Conservation (phyloP, 768 basidiomycete species). For the Tricholoma bakamatsutake region DNA sequence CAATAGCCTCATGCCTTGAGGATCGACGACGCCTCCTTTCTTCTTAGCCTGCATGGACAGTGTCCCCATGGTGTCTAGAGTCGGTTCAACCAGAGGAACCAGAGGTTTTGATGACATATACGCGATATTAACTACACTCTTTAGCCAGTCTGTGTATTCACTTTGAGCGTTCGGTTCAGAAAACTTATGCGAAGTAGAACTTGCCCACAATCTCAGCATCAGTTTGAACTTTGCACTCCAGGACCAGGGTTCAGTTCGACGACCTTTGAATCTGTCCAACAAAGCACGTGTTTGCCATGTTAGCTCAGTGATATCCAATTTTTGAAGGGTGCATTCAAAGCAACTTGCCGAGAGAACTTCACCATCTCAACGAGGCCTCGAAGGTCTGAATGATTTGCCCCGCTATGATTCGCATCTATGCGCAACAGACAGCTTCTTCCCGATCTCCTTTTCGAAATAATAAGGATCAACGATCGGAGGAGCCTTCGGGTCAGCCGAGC, state of each 20-base stretch:
- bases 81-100: not conserved
- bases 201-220: constrained; percentile 31
- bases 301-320: constrained; percentile 3
- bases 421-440: constrained; percentile 15
- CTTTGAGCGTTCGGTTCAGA: not conserved
- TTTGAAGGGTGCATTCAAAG: constrained; percentile 14
- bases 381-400: constrained; percentile 8
- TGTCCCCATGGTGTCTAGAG: constrained; percentile 39
- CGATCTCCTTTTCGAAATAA: constrained; percentile 36
- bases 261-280: not conserved
- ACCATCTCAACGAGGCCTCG: constrained; percentile 12
- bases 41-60: constrained; percentile 50
- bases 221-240: constrained; percentile 16
- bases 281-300: not conserved
- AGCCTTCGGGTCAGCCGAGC: constrained; percentile 26
- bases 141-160: constrained; percentile 7
- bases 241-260: constrained; percentile 30
- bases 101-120: not conserved
- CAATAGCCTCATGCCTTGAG: constrained; percentile 27
- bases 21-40: constrained; percentile 47
- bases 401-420: not conserved
- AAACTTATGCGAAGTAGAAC: not conserved
- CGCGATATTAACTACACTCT: not conserved
- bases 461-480: constrained; percentile 34
- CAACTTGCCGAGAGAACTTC: constrained; percentile 15